Evolutionary conservation across 2,329 filamentous ascomycete species (phyloP).

Genomic region (Thelonectria olida): DNA sequence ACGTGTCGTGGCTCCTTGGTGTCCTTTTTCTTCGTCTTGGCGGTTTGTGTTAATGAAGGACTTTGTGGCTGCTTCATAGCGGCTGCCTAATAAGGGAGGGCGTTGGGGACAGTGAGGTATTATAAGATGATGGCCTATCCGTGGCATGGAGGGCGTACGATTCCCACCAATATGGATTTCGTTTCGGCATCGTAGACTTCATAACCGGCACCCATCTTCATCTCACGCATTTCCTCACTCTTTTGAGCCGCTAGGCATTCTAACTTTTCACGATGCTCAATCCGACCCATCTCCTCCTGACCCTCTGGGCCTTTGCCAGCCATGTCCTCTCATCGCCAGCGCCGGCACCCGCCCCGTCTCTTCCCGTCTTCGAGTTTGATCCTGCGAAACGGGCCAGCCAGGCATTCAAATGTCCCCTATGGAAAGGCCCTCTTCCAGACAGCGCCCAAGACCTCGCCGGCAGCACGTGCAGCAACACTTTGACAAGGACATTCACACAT

Average conservation of each 20-base stretch:
- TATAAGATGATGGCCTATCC: background rate
- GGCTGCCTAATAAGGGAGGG: background rate
- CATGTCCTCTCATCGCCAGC: background rate
- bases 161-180: background rate
- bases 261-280: background rate
- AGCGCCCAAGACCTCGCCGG: slow-evolving; percentile 19
- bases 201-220: too few species aligned
- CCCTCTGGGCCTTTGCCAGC: background rate
- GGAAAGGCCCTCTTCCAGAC: slow-evolving; percentile 18
- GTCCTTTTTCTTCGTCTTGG: background rate
- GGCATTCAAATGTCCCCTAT: slow-evolving; percentile 18
- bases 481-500: slow-evolving; percentile 6
- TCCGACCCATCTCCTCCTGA: background rate
- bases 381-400: background rate
- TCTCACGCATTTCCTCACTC: too few species aligned
- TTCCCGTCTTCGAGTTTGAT: background rate
- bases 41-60: too few species aligned
- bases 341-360: background rate
- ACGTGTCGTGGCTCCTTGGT: too few species aligned
- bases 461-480: slow-evolving; percentile 7
- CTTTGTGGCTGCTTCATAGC: background rate
- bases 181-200: background rate
- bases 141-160: background rate
- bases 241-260: too few species aligned
- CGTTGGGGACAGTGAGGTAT: background rate